These are phyloP conservation scores for Entomortierella chlamydospora DNA, from an alignment of 192 early-diverging fungal genomes.

Conservation along the genomic window DNA sequence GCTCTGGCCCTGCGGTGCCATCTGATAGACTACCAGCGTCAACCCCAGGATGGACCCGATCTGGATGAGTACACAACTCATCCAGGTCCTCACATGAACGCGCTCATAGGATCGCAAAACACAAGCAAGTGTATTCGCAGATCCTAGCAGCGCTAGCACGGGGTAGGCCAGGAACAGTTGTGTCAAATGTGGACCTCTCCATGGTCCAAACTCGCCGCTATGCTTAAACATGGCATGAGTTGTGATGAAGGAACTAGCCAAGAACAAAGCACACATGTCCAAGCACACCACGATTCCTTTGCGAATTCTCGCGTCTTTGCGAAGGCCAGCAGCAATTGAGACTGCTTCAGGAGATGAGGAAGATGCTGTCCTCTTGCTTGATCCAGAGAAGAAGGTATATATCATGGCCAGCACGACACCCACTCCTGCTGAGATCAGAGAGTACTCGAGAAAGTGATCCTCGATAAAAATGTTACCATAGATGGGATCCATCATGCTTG, in stretches of 20 bases:
- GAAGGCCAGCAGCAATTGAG: slow-evolving; percentile 10
- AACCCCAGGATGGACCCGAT: slow-evolving; percentile 34
- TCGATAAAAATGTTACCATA: slow-evolving; percentile 75
- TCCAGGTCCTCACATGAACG: slow-evolving; percentile 40
- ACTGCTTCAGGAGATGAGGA: neutral
- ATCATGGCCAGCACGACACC: slow-evolving; percentile 59
- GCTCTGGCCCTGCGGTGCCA: slow-evolving; percentile 37
- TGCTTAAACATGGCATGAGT: slow-evolving; percentile 59
- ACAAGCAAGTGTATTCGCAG: slow-evolving; percentile 57
- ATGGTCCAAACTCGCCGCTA: slow-evolving; percentile 66
- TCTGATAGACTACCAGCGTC: slow-evolving; percentile 57
- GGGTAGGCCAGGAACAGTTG: slow-evolving; percentile 67
- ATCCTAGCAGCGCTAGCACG: slow-evolving; percentile 60
- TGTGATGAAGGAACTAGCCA: slow-evolving; percentile 63
- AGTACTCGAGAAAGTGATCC: slow-evolving; percentile 57
- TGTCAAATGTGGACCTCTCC: slow-evolving; percentile 68
- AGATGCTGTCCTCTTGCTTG: neutral
- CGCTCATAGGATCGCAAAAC: slow-evolving; percentile 49
- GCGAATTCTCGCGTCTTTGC: slow-evolving; percentile 40
- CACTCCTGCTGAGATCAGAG: slow-evolving; percentile 50
- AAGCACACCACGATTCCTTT: slow-evolving; percentile 59
- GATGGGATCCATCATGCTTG: slow-evolving; percentile 72
- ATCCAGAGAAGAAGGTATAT: slow-evolving; percentile 22
- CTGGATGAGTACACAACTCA: slow-evolving; percentile 50
- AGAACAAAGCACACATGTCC: slow-evolving; percentile 61